Conservation (phyloP, 176 grass and related monocot species). For the Aegilops umbellulata region DNA sequence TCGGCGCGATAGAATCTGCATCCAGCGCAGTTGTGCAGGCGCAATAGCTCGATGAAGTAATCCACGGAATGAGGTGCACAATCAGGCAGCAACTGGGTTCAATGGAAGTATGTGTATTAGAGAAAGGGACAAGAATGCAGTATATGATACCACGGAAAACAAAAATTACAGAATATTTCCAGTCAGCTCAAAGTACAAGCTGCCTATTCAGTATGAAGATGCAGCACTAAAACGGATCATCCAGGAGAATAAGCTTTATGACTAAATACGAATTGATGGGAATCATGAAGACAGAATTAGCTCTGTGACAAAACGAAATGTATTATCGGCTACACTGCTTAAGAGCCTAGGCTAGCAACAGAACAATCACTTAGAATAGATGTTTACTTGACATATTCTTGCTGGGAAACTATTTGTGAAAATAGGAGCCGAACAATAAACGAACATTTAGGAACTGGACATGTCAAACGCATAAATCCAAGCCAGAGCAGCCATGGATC, state of each 20-base stretch:
- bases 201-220: not conserved
- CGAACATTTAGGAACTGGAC: not conserved
- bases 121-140: not conserved
- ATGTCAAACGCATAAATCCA: not conserved
- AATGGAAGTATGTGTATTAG: slow-evolving; percentile 23
- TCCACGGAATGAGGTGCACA: slow-evolving; percentile 74
- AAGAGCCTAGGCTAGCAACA: not conserved
- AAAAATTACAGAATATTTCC: not conserved
- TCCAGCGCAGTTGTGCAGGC: slow-evolving; percentile 35
- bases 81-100: slow-evolving; percentile 69
- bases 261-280: not conserved
- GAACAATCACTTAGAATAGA: not conserved
- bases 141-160: not conserved
- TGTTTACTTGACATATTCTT: not conserved
- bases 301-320: not conserved
- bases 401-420: not conserved
- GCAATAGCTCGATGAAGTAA: slow-evolving; percentile 68
- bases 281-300: not conserved
- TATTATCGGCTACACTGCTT: not conserved
- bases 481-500: not conserved
- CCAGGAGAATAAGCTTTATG: not conserved
- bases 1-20: slow-evolving; percentile 83
- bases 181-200: not conserved
- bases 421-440: not conserved
- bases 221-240: not conserved